A percentile compares a stretch with the other conserved stretches of the same genome.
phyloP scores from a whole-genome alignment of 1,284 basidiomycete species.

The Trametes sp. region DNA sequence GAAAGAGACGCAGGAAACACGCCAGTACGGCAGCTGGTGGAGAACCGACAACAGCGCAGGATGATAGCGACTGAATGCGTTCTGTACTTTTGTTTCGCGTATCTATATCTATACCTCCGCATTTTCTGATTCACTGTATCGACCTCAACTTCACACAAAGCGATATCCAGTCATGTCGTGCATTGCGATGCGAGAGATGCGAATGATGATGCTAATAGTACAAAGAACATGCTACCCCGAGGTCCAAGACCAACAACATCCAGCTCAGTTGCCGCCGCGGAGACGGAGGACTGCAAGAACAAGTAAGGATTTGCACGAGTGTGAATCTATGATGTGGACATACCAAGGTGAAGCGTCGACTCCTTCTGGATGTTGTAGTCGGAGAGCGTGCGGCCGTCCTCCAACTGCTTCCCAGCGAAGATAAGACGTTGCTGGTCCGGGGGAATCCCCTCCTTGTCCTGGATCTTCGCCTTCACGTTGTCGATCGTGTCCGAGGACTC shows the following conservation, averaged over 20 bases:
- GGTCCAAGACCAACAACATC: slow-evolving; percentile 5
- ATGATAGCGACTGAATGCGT: not conserved
- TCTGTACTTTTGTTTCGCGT: too few relatives aligned
- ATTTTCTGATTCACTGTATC: too few relatives aligned
- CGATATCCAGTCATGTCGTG: not conserved
- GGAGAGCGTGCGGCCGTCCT: slow-evolving; percentile 68
- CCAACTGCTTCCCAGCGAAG: slow-evolving; percentile 81
- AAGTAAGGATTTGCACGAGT: slow-evolving; percentile 4
- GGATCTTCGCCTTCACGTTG: slow-evolving; percentile 78
- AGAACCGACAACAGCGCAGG: not conserved
- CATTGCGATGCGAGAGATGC: slow-evolving; percentile 1
- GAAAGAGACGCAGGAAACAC: slow-evolving; percentile 46
- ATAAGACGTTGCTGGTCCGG: slow-evolving; percentile 80
- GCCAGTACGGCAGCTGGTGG: not conserved
- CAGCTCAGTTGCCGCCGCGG: slow-evolving; percentile 66
- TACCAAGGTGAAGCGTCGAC: slow-evolving; percentile 41
- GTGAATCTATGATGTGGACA: slow-evolving; percentile 4
- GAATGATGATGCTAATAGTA: slow-evolving; percentile 24
- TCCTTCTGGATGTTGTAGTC: slow-evolving; percentile 45
- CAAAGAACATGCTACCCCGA: slow-evolving; percentile 11
- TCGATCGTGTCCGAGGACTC: slow-evolving; percentile 81
- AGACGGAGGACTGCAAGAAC: slow-evolving; percentile 74
- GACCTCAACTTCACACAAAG: not conserved
- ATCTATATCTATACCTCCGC: too few relatives aligned
- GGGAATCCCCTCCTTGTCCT: slow-evolving; percentile 79